A percentile compares a stretch with the other conserved stretches of the same genome.
Evolutionary conservation across 176 grass and related monocot species (phyloP).

Genomic region (Cymbopogon citratus): DNA sequence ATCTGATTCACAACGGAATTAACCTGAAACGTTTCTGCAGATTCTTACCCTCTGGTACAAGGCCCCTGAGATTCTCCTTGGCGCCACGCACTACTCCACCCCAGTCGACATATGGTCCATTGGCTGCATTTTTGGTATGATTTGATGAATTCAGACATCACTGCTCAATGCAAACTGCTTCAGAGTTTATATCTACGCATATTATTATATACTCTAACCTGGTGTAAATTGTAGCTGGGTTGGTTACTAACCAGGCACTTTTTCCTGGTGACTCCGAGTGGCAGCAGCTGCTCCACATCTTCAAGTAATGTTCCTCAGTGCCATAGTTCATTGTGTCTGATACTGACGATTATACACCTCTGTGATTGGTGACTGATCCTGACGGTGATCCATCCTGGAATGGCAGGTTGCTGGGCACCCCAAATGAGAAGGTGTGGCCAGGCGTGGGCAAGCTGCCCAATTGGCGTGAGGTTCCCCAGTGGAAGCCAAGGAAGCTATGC

Average conservation of each 20-base stretch:
- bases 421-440: conserved; percentile 84
- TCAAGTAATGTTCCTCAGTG: conserved; percentile 47
- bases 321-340: background rate
- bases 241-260: conserved; percentile 67
- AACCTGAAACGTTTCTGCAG: conserved; percentile 30
- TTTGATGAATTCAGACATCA: background rate
- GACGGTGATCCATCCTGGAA: background rate
- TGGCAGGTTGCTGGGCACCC: conserved; percentile 80
- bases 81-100: conserved; percentile 81
- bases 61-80: conserved; percentile 90
- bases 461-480: conserved; percentile 94
- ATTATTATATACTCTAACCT: background rate
- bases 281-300: conserved; percentile 95
- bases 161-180: background rate
- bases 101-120: conserved; percentile 96
- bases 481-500: conserved; percentile 54
- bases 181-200: background rate
- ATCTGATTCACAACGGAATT: background rate
- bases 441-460: conserved; percentile 74
- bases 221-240: conserved; percentile 57
- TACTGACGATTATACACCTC: background rate
- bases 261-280: conserved; percentile 85
- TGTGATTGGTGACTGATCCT: background rate
- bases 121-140: conserved; percentile 87
- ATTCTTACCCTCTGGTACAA: conserved; percentile 98